Evolutionary conservation across 495 filamentous ascomycete species (phyloP).

Genomic region (Lophiotrema nucula): DNA sequence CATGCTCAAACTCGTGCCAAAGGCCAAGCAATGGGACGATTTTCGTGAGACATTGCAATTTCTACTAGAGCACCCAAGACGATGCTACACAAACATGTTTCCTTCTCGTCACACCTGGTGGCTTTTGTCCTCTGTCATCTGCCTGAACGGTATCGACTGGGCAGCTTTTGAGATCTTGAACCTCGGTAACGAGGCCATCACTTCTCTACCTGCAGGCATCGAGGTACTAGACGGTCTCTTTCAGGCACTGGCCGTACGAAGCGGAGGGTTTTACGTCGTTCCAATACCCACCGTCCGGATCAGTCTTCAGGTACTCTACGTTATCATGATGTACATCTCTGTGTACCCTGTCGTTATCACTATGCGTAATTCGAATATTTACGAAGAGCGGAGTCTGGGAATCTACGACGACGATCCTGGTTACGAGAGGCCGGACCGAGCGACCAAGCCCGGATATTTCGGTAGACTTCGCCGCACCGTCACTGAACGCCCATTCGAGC

Average conservation of each 20-base stretch:
- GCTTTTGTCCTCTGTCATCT: slow-evolving; percentile 67
- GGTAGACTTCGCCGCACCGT: slow-evolving; percentile 30
- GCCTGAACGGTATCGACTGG: slow-evolving; percentile 82
- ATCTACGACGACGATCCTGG: slow-evolving; percentile 57
- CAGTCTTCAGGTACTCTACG: slow-evolving; percentile 74
- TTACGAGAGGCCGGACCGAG: slow-evolving; percentile 17
- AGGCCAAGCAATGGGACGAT: slow-evolving; percentile 46
- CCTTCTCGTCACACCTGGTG: slow-evolving; percentile 77
- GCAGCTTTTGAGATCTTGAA: slow-evolving; percentile 76
- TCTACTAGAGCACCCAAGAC: slow-evolving; percentile 73
- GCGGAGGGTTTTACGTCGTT: slow-evolving; percentile 83
- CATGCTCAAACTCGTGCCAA: slow-evolving; percentile 50
- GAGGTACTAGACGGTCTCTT: slow-evolving; percentile 77
- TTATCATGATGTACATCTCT: slow-evolving; percentile 76
- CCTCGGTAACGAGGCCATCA: slow-evolving; percentile 65
- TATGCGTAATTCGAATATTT: slow-evolving; percentile 48
- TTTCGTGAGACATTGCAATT: slow-evolving; percentile 70
- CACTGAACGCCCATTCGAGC: slow-evolving; percentile 35
- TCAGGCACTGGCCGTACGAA: slow-evolving; percentile 77
- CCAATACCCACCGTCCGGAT: slow-evolving; percentile 67
- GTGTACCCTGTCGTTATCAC: slow-evolving; percentile 64
- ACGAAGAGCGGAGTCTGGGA: slow-evolving; percentile 63
- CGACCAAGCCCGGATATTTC: slow-evolving; percentile 34
- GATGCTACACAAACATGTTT: slow-evolving; percentile 83
- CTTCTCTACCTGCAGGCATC: slow-evolving; percentile 54